Evolutionary conservation across 306 rosid species (phyloP).

Genomic region (Malus sieversii): DNA sequence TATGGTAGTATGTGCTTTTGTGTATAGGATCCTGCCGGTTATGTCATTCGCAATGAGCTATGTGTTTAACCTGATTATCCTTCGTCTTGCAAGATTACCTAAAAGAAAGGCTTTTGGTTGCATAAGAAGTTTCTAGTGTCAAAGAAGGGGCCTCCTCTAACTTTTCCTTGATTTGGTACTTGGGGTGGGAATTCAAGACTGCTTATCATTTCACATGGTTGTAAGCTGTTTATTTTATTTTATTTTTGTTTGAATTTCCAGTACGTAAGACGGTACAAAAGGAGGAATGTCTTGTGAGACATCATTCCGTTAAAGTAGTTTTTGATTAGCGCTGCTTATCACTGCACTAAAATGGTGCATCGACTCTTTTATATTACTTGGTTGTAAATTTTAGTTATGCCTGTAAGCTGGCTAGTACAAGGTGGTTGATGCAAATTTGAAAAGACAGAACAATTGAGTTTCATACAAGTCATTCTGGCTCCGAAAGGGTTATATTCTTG

Average conservation of each 20-base stretch:
- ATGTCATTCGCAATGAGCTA: background rate
- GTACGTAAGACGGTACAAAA: background rate
- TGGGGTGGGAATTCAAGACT: background rate
- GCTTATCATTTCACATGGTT: background rate
- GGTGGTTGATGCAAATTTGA: too few relatives aligned
- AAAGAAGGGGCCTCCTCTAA: background rate
- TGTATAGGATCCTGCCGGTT: background rate
- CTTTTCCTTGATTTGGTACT: background rate
- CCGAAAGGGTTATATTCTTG: background rate
- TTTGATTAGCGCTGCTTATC: background rate
- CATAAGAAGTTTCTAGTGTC: background rate
- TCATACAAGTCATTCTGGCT: background rate
- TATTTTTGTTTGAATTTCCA: background rate
- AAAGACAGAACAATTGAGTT: too few relatives aligned
- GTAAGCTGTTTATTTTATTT: background rate
- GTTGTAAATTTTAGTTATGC: background rate
- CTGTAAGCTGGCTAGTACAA: background rate
- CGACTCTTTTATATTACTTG: background rate
- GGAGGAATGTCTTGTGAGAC: constrained; percentile 2
- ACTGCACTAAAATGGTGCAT: background rate
- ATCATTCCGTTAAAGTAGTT: background rate
- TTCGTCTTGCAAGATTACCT: constrained; percentile 7
- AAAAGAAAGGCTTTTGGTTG: background rate
- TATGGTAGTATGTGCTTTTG: background rate
- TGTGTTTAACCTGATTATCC: background rate